Percentiles rank a stretch among this genome's conserved stretches.
phyloP scores from a whole-genome alignment of 768 basidiomycete species.

The Rhizopogon roseolus region DNA sequence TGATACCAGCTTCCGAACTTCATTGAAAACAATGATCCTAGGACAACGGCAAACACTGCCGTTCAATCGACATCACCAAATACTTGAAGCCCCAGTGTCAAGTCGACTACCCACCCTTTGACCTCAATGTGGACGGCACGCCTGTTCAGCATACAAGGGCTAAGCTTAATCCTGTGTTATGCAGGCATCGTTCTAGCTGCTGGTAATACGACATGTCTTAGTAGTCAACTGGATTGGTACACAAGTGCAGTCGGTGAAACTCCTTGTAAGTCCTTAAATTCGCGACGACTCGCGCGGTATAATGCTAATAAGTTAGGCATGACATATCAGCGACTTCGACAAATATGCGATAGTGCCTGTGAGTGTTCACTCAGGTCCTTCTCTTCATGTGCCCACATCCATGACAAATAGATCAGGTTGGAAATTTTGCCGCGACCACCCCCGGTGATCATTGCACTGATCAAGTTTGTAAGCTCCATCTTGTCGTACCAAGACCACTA shows the following conservation, averaged over 20 bases:
- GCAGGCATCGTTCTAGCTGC: neutral
- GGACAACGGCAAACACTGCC: too few species aligned
- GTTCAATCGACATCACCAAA: neutral
- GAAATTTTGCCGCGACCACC: neutral
- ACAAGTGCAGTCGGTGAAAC: conserved; percentile 17
- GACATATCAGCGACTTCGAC: conserved; percentile 18
- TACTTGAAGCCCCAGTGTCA: neutral
- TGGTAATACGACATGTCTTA: conserved; percentile 14
- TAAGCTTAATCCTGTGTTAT: neutral
- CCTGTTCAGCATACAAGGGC: neutral
- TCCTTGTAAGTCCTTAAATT: conserved; percentile 11
- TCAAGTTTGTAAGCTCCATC: neutral
- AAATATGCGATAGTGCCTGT: conserved; percentile 15
- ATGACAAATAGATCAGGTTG: neutral
- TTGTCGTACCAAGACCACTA: neutral
- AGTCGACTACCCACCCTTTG: neutral
- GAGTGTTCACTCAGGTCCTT: neutral
- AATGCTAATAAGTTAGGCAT: conserved; percentile 6
- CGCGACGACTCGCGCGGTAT: neutral
- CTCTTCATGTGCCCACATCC: neutral
- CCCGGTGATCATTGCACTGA: conserved; percentile 1
- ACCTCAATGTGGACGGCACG: neutral
- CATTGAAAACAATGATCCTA: too few species aligned
- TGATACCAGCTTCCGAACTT: too few species aligned
- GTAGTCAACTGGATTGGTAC: conserved; percentile 15